Base-by-base conservation (phyloP, 2,329 filamentous ascomycete species). In the Aspergillus nomiae region DNA sequence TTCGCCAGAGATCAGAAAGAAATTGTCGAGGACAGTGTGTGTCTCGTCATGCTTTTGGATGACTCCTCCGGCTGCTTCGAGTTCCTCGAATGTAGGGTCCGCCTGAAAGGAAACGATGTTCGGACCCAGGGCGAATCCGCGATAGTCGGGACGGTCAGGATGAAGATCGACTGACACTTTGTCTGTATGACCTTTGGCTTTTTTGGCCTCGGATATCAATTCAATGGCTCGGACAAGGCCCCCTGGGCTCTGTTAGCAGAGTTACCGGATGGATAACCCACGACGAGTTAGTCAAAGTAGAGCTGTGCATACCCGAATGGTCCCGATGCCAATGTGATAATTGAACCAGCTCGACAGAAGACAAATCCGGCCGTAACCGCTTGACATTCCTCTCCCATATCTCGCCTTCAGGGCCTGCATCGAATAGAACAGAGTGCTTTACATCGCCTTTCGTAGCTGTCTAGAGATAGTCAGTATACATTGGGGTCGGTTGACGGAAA, bases 271-370 rank as follows among this genome's bases (percentile, higher is more conserved):
- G 11, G 10, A 36, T 2, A 34, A 19, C 6, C 1, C 10, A n/a
- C 5, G 30, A 24, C 24, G 16, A n/a, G 6, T 11, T 10, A 34
- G 30, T 32, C 1, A 3, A 46, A 12, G 10, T 50, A 19, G 28
- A 21, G 30, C n/a, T 28, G 5, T n/a, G 66, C 68, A n/a, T 58
- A 79, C 82, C 83, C 30, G 83, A 85, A 65, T 87, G 83, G 65
- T 87, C 83, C 45, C 84, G 78, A 72, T 87, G 83, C 84, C 84
- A 85, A 67, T 85, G 82, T 6, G 82, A 84, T 28, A 86, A 72
- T 55, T 84, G 78, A 24, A 85, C 78, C 16, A 80, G 62, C 65
- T 85, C 84, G 28, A 86, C 74, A 0, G 70, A 66, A 1, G 77
- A 71, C 4, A 84, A 70, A 66, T 83, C 76, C 1, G 80, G 73